Base-by-base conservation (phyloP, 345 rosid species). In the Lepidium aucheri region DNA sequence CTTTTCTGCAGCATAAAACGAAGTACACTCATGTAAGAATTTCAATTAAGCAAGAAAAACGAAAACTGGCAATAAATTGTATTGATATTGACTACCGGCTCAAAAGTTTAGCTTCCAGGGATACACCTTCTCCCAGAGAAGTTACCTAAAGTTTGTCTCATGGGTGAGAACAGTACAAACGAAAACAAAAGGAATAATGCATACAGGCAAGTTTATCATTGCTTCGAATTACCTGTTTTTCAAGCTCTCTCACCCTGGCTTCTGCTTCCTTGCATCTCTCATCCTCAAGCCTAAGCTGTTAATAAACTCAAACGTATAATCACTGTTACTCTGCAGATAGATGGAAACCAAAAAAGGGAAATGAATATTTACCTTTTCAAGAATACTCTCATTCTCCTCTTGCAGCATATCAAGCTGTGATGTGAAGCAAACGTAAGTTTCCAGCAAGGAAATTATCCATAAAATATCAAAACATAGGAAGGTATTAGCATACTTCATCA, bases 241-340 rank as follows among this genome's bases (percentile, higher is more conserved):
- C 99, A 60, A 95, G 93, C 90, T 95, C 99, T 79, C 78, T 84
- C 18, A 89, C 92, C 73, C 97, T 85, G 50, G 96, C 88, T 71
- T 91, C 97, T 16, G 87, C 89, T 82, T 89, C 97, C 69, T 87
- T 80, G 56, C 90, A 87, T 70, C 67, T 81, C 76, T 87, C 95
- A 81, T 95, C 99, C 81, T 88, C 97, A 47, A 71, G 78, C 62
- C 90, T 84, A 43, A 95, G 96, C 97, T 95, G 96, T 63, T 69
- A 18, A 53, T 32, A 52, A 53, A 45, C 55, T 42, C 53, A 69
- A 55, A 50, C 72, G 30, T 66, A 59, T 33, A 46, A 43, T 5
- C 32, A 53, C 10, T 28, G 1, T 36, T 59, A 14, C 30, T 44
- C 11, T 50, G 30, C 6, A 3, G 16, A 42, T 26, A 59, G 2